phyloP scores from a whole-genome alignment of 306 rosid genomes.

The Acacia melanoxylon region DNA sequence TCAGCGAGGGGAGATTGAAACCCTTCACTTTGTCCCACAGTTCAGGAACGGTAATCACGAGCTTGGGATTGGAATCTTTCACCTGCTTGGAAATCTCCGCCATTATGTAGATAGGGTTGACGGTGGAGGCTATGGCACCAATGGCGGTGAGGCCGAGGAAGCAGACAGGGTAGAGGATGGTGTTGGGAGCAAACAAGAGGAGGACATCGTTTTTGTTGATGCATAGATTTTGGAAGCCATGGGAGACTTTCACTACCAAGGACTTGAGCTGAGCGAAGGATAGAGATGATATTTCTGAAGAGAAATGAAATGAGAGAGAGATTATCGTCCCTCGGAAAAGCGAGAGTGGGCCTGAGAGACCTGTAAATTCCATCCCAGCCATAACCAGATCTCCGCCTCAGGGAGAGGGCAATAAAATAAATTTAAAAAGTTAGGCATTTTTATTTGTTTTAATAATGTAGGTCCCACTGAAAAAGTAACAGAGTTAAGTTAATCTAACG shows the following conservation, averaged over 20 bases:
- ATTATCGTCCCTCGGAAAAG: no score
- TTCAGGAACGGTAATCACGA: slow-evolving; percentile 62
- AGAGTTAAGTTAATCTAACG: no score
- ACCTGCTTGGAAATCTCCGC: slow-evolving; percentile 68
- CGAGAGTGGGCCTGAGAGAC: no score
- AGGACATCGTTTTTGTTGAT: slow-evolving; percentile 77
- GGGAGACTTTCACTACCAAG: slow-evolving; percentile 47
- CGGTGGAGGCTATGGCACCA: slow-evolving; percentile 79
- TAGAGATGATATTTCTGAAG: slow-evolving; percentile 7
- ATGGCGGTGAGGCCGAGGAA: slow-evolving; percentile 57
- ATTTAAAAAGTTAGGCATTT: no score
- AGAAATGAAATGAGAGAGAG: no score
- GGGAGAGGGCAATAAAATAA: no score
- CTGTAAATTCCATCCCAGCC: no score
- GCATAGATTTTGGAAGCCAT: slow-evolving; percentile 52
- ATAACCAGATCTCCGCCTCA: no score
- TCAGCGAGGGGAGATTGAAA: slow-evolving; percentile 55
- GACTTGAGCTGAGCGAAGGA: slow-evolving; percentile 59
- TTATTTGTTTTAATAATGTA: no score
- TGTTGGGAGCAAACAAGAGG: slow-evolving; percentile 73
- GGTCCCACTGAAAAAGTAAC: no score
- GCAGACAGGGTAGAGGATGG: slow-evolving; percentile 54
- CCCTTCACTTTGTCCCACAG: slow-evolving; percentile 59
- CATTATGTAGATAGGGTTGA: slow-evolving; percentile 68
- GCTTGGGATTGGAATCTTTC: slow-evolving; percentile 69